These are phyloP conservation scores for Agrocybe pediades DNA, from an alignment of 768 basidiomycete genomes.

Conservation along the genomic window DNA sequence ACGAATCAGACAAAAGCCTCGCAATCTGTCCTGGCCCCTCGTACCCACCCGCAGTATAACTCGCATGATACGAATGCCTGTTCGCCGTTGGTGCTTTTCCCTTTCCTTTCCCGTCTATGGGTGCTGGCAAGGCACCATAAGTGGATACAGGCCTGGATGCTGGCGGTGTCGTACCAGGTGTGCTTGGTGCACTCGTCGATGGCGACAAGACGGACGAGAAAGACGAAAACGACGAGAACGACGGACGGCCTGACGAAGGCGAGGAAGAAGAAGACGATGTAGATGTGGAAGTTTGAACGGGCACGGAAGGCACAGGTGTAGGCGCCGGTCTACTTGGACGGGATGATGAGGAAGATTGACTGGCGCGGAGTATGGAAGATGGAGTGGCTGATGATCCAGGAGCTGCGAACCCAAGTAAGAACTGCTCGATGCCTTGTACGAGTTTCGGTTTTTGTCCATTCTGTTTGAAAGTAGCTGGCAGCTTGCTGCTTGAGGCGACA, in stretches of 20 bases:
- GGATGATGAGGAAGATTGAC: neutral
- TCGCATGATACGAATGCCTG: neutral
- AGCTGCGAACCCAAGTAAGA: conserved; percentile 32
- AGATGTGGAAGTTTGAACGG: neutral
- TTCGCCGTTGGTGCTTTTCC: neutral
- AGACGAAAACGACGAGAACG: neutral
- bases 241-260: neutral
- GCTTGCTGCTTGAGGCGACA: too few species aligned
- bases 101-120: neutral
- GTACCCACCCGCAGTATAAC: neutral
- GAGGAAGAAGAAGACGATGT: neutral
- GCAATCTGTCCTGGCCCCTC: neutral
- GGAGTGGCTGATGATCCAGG: neutral
- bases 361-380: neutral
- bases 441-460: conserved; percentile 29
- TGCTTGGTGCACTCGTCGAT: neutral
- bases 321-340: neutral
- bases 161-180: neutral
- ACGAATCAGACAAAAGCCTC: conserved; percentile 3
- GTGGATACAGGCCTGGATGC: neutral
- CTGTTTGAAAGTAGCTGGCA: neutral
- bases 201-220: neutral
- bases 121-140: neutral
- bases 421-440: conserved; percentile 39
- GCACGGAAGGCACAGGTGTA: neutral